Evolutionary conservation across 371 early-diverging fungal genomes (phyloP).

Genomic region (Syncephalis plumigaleata): DNA sequence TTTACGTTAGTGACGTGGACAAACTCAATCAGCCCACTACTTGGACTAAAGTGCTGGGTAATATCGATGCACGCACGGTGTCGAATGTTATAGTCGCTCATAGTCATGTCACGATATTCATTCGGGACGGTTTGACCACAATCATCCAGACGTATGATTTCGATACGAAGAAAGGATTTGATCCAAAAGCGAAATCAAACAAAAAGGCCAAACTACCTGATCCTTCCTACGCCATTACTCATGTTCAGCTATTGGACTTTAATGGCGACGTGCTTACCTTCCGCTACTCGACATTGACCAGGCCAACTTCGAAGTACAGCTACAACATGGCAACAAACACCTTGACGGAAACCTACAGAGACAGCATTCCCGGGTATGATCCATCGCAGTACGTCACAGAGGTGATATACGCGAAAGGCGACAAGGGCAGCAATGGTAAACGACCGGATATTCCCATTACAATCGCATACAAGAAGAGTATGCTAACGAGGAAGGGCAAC

Average conservation of each 20-base stretch:
- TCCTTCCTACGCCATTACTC: constrained; percentile 30
- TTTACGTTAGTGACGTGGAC: too few species aligned
- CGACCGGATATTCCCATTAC: constrained; percentile 20
- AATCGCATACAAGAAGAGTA: background rate
- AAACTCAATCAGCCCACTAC: too few species aligned
- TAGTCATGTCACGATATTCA: too few species aligned
- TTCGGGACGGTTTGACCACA: constrained; percentile 38
- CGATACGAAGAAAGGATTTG: constrained; percentile 3
- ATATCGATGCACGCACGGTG: too few species aligned
- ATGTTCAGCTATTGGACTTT: constrained; percentile 20
- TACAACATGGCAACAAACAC: constrained; percentile 26
- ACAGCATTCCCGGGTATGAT: constrained; percentile 20
- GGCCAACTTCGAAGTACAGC: constrained; percentile 32
- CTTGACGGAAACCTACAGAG: constrained; percentile 21
- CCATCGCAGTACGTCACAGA: constrained; percentile 34
- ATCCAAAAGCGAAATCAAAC: constrained; percentile 17
- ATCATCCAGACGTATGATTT: constrained; percentile 32
- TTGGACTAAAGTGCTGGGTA: too few species aligned
- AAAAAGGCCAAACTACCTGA: constrained; percentile 37
- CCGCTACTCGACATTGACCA: constrained; percentile 28
- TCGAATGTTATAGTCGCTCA: too few species aligned
- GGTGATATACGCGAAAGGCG: constrained; percentile 21
- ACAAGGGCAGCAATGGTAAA: constrained; percentile 23
- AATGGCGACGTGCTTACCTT: constrained; percentile 17
- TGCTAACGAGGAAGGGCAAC: constrained; percentile 1